A percentile compares a stretch with the other conserved stretches of the same genome.
phyloP scores from a whole-genome alignment of 257 asterid species.

The Solanum clarkiae region DNA sequence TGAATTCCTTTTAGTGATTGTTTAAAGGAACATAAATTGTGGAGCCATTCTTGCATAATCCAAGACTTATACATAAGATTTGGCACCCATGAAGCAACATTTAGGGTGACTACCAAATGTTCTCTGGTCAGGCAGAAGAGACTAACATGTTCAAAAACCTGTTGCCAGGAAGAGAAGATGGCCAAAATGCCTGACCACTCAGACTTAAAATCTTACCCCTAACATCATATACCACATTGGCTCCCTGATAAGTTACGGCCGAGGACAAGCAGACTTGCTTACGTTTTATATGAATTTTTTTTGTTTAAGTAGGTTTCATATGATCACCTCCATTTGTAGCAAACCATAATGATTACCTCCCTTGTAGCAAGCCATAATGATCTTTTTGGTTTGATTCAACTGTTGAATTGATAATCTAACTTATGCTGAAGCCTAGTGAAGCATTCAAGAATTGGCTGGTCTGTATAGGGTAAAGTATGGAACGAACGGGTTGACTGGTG shows the following conservation, averaged over 20 bases:
- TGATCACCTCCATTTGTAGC: background rate
- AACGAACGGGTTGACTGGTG: background rate
- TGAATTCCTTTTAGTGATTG: background rate
- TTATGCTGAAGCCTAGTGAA: background rate
- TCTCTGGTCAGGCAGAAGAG: background rate
- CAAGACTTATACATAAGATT: background rate
- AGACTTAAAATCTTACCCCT: background rate
- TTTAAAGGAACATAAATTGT: background rate
- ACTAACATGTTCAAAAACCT: background rate
- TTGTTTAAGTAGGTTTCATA: background rate
- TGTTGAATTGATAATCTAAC: background rate
- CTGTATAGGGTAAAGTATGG: background rate
- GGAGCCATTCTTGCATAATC: background rate
- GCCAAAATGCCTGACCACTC: background rate
- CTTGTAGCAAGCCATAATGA: background rate
- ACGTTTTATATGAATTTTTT: background rate
- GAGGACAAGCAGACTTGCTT: background rate
- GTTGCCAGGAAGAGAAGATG: background rate
- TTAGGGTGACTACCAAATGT: background rate
- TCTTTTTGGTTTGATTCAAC: background rate
- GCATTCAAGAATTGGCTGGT: background rate
- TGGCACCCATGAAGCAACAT: background rate
- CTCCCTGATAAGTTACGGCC: background rate
- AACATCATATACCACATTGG: background rate
- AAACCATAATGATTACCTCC: background rate